Evolutionary conservation across 2,329 filamentous ascomycete species (phyloP).

Genomic region (Cordyceps tenuipes): DNA sequence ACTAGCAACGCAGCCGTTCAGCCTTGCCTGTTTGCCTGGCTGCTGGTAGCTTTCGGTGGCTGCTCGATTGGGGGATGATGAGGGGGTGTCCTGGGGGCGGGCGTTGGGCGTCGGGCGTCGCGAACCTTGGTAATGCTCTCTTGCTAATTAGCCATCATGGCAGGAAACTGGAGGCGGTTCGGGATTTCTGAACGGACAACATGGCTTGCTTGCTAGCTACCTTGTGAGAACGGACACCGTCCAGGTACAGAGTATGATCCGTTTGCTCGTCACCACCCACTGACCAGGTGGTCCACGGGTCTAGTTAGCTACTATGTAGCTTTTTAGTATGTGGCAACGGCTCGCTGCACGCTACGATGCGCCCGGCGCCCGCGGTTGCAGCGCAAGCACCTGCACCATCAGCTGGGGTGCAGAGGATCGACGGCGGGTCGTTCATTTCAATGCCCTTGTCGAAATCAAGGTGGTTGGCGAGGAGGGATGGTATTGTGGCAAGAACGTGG

Average conservation of each 20-base stretch:
- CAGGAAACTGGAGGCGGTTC: background rate
- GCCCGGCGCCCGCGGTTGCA: background rate
- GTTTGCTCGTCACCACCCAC: no score
- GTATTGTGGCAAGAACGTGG: background rate
- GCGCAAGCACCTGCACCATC: background rate
- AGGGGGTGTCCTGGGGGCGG: background rate
- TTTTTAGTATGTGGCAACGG: background rate
- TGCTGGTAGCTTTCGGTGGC: background rate
- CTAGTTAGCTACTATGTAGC: no score
- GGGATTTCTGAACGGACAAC: background rate
- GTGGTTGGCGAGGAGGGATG: background rate
- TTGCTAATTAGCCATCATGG: background rate
- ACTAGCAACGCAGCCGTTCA: background rate
- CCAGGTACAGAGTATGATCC: no score
- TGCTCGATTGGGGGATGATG: background rate
- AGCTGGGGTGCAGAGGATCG: conserved; percentile 1
- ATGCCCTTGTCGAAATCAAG: background rate
- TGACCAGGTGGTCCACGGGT: background rate
- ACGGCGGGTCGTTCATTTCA: background rate
- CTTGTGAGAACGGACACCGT: background rate
- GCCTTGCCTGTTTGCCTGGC: background rate
- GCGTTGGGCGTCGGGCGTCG: background rate
- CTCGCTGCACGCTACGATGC: background rate
- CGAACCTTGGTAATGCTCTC: background rate
- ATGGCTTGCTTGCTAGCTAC: background rate